These are phyloP conservation scores for Brassica hybrid DNA, from an alignment of 441 rosid species.

Conservation along the genomic window DNA sequence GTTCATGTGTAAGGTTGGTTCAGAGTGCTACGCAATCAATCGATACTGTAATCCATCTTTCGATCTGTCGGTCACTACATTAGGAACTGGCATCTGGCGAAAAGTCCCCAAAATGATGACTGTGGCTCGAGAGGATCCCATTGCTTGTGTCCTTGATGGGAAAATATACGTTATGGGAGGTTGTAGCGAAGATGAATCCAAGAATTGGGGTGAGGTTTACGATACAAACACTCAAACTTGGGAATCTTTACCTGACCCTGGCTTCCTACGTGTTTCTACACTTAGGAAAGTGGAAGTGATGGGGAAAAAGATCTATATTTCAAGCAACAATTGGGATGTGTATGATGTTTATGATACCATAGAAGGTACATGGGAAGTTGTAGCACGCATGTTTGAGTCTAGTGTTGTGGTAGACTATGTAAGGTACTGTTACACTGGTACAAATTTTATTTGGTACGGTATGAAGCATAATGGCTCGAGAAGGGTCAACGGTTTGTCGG, in stretches of 20 bases:
- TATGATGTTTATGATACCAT: background rate
- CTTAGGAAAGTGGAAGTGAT: conserved; percentile 61
- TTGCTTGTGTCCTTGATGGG: background rate
- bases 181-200: background rate
- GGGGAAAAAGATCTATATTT: conserved; percentile 49
- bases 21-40: background rate
- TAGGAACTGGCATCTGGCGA: background rate
- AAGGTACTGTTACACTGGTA: background rate
- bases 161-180: background rate
- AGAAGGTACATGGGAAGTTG: background rate
- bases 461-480: background rate
- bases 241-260: conserved; percentile 10
- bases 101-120: background rate
- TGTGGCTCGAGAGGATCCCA: background rate
- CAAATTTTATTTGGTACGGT: background rate
- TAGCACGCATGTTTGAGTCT: background rate
- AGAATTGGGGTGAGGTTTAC: background rate
- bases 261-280: conserved; percentile 53
- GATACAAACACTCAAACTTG: background rate
- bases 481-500: background rate
- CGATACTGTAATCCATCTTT: background rate
- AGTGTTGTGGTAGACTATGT: background rate
- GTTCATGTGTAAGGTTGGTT: background rate
- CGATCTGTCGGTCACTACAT: background rate
- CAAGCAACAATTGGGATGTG: conserved; percentile 46